phyloP scores from a whole-genome alignment of 768 basidiomycete genomes.

The Galerina sulciceps region DNA sequence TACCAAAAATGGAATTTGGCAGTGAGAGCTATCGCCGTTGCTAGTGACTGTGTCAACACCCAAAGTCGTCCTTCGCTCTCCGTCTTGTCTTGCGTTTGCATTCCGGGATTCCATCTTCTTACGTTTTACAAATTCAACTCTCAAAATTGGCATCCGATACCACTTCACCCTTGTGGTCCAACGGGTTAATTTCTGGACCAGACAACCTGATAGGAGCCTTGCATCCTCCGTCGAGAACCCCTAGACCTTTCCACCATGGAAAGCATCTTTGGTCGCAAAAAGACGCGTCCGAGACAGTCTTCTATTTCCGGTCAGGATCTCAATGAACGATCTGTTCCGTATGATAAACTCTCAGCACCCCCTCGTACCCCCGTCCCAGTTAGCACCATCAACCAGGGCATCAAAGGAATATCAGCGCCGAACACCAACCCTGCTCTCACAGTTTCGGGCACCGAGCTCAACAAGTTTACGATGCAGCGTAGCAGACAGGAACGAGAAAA shows the following conservation, averaged over 20 bases:
- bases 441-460: conserved; percentile 71
- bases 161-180: too few species aligned
- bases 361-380: conserved; percentile 64
- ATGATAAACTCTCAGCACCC: conserved; percentile 66
- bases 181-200: too few species aligned
- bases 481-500: conserved; percentile 59
- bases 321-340: conserved; percentile 69
- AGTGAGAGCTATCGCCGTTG: too few species aligned
- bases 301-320: conserved; percentile 67
- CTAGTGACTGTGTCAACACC: neutral
- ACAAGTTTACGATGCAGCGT: conserved; percentile 57
- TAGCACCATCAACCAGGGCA: conserved; percentile 56
- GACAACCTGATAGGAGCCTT: conserved; percentile 1
- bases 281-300: conserved; percentile 60
- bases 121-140: too few species aligned
- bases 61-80: neutral
- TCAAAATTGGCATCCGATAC: too few species aligned
- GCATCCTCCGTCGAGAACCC: conserved; percentile 1
- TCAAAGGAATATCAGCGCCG: conserved; percentile 77
- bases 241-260: conserved; percentile 50
- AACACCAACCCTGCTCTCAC: conserved; percentile 85
- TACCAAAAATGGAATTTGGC: too few species aligned
- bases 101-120: neutral
- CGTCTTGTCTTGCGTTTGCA: neutral
- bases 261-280: conserved; percentile 69